Conservation (phyloP, 352 stramenopile genomes). For the Plasmopara viticola region DNA sequence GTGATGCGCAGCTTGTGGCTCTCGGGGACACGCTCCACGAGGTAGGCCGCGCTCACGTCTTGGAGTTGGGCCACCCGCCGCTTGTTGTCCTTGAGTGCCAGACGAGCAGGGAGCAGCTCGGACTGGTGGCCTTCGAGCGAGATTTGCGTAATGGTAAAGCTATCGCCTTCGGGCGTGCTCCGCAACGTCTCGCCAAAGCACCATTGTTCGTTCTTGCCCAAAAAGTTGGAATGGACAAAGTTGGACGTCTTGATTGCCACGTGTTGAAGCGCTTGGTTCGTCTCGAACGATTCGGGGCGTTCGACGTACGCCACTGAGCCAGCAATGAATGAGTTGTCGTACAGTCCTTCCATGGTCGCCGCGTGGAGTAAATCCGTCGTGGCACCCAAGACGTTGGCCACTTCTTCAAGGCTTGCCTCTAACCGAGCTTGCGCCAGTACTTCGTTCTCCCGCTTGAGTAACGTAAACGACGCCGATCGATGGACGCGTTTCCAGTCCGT, state of each 20-base stretch:
- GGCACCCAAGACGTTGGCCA: slow-evolving; percentile 19
- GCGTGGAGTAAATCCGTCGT: slow-evolving; percentile 14
- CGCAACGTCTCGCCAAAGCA: slow-evolving; percentile 31
- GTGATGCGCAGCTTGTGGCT: slow-evolving; percentile 25
- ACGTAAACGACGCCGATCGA: slow-evolving; percentile 12
- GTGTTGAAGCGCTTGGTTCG: slow-evolving; percentile 10
- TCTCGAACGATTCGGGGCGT: slow-evolving; percentile 3
- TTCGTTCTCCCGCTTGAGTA: slow-evolving; percentile 21
- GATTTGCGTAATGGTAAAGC: slow-evolving; percentile 21
- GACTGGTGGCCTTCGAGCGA: slow-evolving; percentile 12
- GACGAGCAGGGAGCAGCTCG: slow-evolving; percentile 9
- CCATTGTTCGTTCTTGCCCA: slow-evolving; percentile 39
- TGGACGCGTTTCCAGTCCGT: slow-evolving; percentile 21
- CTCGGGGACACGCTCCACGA: slow-evolving; percentile 22
- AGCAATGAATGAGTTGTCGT: slow-evolving; percentile 27
- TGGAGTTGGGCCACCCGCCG: slow-evolving; percentile 34
- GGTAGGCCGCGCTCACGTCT: slow-evolving; percentile 23
- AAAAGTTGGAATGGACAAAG: slow-evolving; percentile 29
- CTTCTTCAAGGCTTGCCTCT: slow-evolving; percentile 28
- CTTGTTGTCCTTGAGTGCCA: slow-evolving; percentile 5
- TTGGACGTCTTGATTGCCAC: slow-evolving; percentile 24
- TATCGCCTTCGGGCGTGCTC: slow-evolving; percentile 7
- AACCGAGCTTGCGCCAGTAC: slow-evolving; percentile 22
- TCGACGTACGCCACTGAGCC: slow-evolving; percentile 23
- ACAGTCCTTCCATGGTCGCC: slow-evolving; percentile 30